These are phyloP conservation scores for Yamadazyma triangularis DNA, from an alignment of 1,139 yeast genomes.

Conservation along the genomic window DNA sequence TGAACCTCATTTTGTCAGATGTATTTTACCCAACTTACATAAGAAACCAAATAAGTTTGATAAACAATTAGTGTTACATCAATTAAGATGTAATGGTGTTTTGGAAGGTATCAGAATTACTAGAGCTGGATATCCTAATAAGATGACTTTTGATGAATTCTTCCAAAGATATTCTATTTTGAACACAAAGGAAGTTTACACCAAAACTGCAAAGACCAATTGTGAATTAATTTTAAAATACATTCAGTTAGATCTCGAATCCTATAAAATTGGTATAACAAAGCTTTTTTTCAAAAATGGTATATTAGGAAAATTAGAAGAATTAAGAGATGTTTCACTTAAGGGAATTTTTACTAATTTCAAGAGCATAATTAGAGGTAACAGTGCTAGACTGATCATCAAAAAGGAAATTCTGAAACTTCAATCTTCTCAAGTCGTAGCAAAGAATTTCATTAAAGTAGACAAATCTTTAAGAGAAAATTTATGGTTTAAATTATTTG, in stretches of 20 bases:
- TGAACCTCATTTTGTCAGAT: conserved; percentile 95
- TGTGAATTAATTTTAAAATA: conserved; percentile 64
- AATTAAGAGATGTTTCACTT: conserved; percentile 64
- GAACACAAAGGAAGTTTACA: conserved; percentile 39
- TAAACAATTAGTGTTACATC: conserved; percentile 75
- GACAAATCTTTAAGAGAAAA: conserved; percentile 44
- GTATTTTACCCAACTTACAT: conserved; percentile 83
- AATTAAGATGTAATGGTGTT: conserved; percentile 95
- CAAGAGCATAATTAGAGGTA: conserved; percentile 70
- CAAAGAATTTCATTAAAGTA: conserved; percentile 56
- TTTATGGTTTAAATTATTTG: conserved; percentile 79
- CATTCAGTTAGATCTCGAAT: conserved; percentile 56
- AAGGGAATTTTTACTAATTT: conserved; percentile 53
- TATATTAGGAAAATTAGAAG: conserved; percentile 82
- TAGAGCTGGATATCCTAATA: conserved; percentile 93
- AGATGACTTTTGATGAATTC: conserved; percentile 81
- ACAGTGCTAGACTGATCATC: conserved; percentile 49
- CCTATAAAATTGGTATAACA: conserved; percentile 76
- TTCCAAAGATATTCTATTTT: conserved; percentile 69
- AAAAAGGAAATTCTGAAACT: conserved; percentile 50
- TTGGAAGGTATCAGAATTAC: conserved; percentile 97
- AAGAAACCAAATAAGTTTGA: conserved; percentile 73
- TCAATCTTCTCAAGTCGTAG: conserved; percentile 69
- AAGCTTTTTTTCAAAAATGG: conserved; percentile 95
- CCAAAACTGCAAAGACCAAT: conserved; percentile 55